Conservation (phyloP, 2,329 filamentous ascomycete genomes). For the Cordyceps cicadae region DNA sequence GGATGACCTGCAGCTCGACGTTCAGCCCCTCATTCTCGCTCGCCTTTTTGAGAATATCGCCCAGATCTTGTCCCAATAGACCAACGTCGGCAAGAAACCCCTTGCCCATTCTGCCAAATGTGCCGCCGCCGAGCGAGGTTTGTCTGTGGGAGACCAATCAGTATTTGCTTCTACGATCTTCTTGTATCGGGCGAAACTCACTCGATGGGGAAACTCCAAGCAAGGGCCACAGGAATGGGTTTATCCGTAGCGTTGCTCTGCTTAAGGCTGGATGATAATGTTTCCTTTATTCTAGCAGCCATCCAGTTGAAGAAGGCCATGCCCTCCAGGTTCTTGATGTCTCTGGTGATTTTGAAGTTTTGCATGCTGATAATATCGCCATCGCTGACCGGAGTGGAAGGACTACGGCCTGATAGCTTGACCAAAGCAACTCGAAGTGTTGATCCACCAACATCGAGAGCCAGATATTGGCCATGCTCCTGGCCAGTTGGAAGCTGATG, state of each 20-base stretch:
- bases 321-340: slow-evolving; percentile 49
- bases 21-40: slow-evolving; percentile 43
- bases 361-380: slow-evolving; percentile 46
- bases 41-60: slow-evolving; percentile 47
- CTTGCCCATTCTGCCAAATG: slow-evolving; percentile 57
- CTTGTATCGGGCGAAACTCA: slow-evolving; percentile 29
- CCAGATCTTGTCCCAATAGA: slow-evolving; percentile 51
- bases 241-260: slow-evolving; percentile 28
- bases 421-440: slow-evolving; percentile 58
- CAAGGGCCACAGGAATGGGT: slow-evolving; percentile 50
- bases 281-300: slow-evolving; percentile 50
- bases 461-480: slow-evolving; percentile 52
- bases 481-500: slow-evolving; percentile 53
- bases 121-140: slow-evolving; percentile 53
- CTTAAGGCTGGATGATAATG: slow-evolving; percentile 38
- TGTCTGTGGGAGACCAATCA: slow-evolving; percentile 39
- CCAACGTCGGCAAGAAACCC: slow-evolving; percentile 52
- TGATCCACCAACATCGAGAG: slow-evolving; percentile 61
- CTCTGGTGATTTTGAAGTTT: slow-evolving; percentile 47
- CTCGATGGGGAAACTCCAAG: slow-evolving; percentile 66
- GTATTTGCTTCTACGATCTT: neutral
- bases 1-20: slow-evolving; percentile 50
- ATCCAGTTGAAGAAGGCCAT: slow-evolving; percentile 61
- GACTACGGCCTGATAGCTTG: slow-evolving; percentile 41
- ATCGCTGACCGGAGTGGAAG: slow-evolving; percentile 28